Percentiles rank a stretch among this genome's conserved stretches.
Evolutionary conservation across 2,329 filamentous ascomycete species (phyloP).

Genomic region (Arachnomyces sp.): DNA sequence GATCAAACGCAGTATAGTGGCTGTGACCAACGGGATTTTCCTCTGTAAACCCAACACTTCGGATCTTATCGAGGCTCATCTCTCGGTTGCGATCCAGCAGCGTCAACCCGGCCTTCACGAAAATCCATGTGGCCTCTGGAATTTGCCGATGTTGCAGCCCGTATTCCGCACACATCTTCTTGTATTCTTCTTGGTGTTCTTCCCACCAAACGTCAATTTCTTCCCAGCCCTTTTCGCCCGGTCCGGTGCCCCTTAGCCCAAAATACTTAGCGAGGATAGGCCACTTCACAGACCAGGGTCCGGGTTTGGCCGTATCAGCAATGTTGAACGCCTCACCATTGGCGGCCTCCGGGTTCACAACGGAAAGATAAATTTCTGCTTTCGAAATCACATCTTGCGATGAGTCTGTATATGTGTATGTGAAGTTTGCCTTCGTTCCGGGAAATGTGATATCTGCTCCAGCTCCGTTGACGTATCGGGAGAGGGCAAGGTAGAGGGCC

Average conservation of each 20-base stretch:
- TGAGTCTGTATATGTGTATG: conserved; percentile 28
- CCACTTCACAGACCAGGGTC: conserved; percentile 15
- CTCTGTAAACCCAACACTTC: conserved; percentile 17
- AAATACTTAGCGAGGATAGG: conserved; percentile 16
- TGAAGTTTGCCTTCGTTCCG: conserved; percentile 28
- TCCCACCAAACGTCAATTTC: conserved; percentile 17
- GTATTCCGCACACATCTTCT: conserved; percentile 16
- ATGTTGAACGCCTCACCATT: conserved; percentile 20
- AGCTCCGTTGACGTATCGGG: conserved; percentile 28
- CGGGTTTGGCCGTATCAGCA: conserved; percentile 15
- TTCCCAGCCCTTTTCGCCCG: conserved; percentile 6
- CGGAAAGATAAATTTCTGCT: conserved; percentile 19
- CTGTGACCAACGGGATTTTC: conserved; percentile 14
- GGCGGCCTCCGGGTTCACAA: conserved; percentile 12
- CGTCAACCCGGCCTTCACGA: conserved; percentile 11
- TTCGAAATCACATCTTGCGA: conserved; percentile 26
- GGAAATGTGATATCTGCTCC: conserved; percentile 31
- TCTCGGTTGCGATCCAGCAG: conserved; percentile 15
- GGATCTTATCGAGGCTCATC: conserved; percentile 18
- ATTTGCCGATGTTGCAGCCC: conserved; percentile 11
- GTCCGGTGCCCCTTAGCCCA: conserved; percentile 12
- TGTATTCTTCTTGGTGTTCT: conserved; percentile 13
- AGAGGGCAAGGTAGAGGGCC: conserved; percentile 32
- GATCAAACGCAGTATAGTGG: conserved; percentile 7
- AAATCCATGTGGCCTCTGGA: conserved; percentile 11